Evolutionary conservation across 768 basidiomycete genomes (phyloP).

Genomic region (Postia placenta): DNA sequence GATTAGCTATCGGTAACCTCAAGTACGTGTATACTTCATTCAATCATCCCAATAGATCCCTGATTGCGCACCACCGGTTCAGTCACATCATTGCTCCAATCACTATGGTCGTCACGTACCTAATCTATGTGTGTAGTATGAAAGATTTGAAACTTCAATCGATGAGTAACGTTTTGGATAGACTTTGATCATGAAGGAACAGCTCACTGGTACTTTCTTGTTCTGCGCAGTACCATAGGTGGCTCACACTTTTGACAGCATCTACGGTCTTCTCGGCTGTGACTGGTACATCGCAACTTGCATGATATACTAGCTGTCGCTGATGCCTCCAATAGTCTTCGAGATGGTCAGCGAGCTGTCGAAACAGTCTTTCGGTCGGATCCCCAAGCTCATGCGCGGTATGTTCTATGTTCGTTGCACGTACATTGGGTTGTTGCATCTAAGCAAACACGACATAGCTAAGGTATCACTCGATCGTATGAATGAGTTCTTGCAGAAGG

Average conservation of each 20-base stretch:
- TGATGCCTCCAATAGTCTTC: slow-evolving; percentile 38
- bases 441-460: too few relatives aligned
- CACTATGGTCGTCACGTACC: slow-evolving; percentile 64
- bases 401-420: background rate
- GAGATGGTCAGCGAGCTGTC: slow-evolving; percentile 52
- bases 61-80: background rate
- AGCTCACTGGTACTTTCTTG: slow-evolving; percentile 26
- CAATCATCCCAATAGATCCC: background rate
- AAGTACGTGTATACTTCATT: slow-evolving; percentile 30
- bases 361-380: slow-evolving; percentile 22
- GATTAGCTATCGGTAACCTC: slow-evolving; percentile 37
- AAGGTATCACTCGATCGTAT: slow-evolving; percentile 36
- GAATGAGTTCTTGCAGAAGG: slow-evolving; percentile 32
- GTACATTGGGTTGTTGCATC: background rate
- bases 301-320: slow-evolving; percentile 3
- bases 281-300: slow-evolving; percentile 20
- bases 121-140: slow-evolving; percentile 44
- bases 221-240: background rate
- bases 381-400: slow-evolving; percentile 27
- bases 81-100: slow-evolving; percentile 46
- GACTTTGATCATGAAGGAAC: slow-evolving; percentile 34
- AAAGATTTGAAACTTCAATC: background rate
- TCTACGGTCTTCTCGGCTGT: slow-evolving; percentile 34
- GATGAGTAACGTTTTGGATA: background rate
- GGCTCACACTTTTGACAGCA: slow-evolving; percentile 13